phyloP scores from a whole-genome alignment of 306 rosid species.

The Pyrus pyrifolia region DNA sequence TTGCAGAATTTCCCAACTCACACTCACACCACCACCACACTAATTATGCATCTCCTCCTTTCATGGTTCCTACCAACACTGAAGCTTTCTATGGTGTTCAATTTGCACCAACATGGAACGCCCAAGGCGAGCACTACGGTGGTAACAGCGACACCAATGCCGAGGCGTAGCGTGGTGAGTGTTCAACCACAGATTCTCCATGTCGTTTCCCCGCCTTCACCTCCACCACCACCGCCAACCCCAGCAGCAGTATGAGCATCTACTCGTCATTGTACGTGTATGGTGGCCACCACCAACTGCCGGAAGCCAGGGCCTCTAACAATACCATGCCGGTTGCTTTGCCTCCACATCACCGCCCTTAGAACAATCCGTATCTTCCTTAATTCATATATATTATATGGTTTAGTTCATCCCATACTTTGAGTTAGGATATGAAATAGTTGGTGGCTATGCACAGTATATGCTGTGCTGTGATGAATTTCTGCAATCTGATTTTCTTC shows the following conservation, averaged over 20 bases:
- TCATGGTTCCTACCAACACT: too few species aligned
- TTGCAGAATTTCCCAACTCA: neutral
- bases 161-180: slow-evolving; percentile 23
- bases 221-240: neutral
- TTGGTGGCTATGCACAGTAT: too few species aligned
- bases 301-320: slow-evolving; percentile 26
- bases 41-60: neutral
- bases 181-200: slow-evolving; percentile 35
- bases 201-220: neutral
- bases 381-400: neutral
- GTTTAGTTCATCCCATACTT: neutral
- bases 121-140: slow-evolving; percentile 7
- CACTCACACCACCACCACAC: neutral
- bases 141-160: slow-evolving; percentile 12
- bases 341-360: slow-evolving; percentile 9
- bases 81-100: too few species aligned
- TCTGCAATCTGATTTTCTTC: neutral
- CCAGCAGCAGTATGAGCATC: neutral
- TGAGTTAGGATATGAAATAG: too few species aligned
- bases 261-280: neutral
- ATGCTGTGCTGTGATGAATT: neutral
- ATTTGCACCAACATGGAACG: slow-evolving; percentile 7
- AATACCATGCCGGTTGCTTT: slow-evolving; percentile 19
- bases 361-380: neutral
- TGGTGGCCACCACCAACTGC: slow-evolving; percentile 4